Evolutionary conservation across 2,329 filamentous ascomycete genomes (phyloP), one percentile per base, ranked within the genome.

Genomic region (Pseudogymnoascus sp.): DNA sequence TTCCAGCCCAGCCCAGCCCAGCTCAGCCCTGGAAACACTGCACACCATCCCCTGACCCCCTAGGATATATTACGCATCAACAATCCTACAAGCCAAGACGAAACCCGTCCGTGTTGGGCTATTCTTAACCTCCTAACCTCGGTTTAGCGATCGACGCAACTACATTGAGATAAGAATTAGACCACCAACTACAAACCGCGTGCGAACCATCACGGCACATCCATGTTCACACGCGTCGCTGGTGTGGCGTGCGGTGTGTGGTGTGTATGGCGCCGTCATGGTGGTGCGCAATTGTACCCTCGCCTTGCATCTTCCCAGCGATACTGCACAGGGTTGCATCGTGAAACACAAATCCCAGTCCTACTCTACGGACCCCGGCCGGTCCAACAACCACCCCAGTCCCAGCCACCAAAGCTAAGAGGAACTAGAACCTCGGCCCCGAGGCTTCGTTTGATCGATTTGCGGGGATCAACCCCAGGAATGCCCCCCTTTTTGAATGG

Each of bases 371-470:
- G n/a, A 56, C 46, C 46, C 46, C 29, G n/a, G 42, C 26, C 15
- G 9, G 11, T 17, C 46, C 46, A 53, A 17, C 23, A 29, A 17
- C 21, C 7, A 53, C 46, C 46, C 46, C 15, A 56, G 26, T 33
- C 46, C 29, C 46, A n/a, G 26, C 50, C 50, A 56, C 29, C 10
- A 10, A 33, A 19, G 50, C 50, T 56, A 56, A 56, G 10, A 33
- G 10, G 4, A 56, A 56, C 50, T 56, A 56, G 50, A 56, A 33
- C 50, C 50, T 56, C 50, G 50, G 50, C 29, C 50, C 50, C 50
- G 50, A 56, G 50, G 50, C 29, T 21, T 56, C 10, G 29, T 33
- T 56, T 33, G n/a, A 33, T 56, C 29, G 50, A 56, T 56, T 56
- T 56, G 50, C 50, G n/a, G 29, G 50, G 50, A 21, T 56, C 5